A percentile compares a stretch with the other conserved stretches of the same genome.
Evolutionary conservation across 176 grass and related monocot genomes (phyloP).

Genomic region (bread wheat (Triticum aestivum)): IWGSC_CS_RefSeq_v2.1 NC_057811.1:7433915-7434414

Average conservation of each 20-base stretch:
- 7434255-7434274: not conserved
- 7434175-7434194: not conserved
- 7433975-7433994: not conserved
- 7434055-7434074: not conserved
- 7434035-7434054: not conserved
- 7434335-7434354: conserved; percentile 20
- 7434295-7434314: not conserved
- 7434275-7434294: not conserved
- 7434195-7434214: not conserved
- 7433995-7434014: not conserved
- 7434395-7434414: not conserved
- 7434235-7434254: not conserved
- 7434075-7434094: not conserved
- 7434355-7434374: conserved; percentile 3
- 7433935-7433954: not conserved
- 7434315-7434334: not conserved
- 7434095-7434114: not conserved
- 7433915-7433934: not conserved
- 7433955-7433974: not conserved
- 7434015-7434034: not conserved
- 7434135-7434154: not conserved
- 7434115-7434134: no score
- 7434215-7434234: conserved; percentile 15
- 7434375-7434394: not conserved
- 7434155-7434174: not conserved